Conservation (phyloP, 345 rosid genomes). For the Populus simonii region DNA sequence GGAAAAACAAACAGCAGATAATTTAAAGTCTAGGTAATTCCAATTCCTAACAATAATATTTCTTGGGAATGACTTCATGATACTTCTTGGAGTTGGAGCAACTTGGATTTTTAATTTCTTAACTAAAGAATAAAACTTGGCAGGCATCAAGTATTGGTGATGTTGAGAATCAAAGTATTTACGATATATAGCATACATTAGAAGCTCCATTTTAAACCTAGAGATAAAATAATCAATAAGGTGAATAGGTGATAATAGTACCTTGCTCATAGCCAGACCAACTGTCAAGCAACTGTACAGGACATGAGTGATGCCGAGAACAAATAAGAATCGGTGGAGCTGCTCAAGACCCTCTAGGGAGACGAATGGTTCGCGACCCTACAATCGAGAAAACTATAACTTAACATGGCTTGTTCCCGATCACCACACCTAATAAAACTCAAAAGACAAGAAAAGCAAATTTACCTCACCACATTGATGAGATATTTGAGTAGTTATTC, state of each 20-base stretch:
- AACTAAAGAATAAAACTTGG: too few relatives aligned
- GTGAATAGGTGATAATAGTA: constrained; percentile 22
- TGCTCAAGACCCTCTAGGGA: constrained; percentile 80
- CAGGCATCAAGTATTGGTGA: too few relatives aligned
- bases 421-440: background rate
- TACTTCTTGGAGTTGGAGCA: too few relatives aligned
- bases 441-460: background rate
- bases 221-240: too few relatives aligned
- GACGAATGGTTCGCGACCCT: constrained; percentile 94
- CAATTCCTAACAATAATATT: too few relatives aligned
- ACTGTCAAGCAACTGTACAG: constrained; percentile 83
- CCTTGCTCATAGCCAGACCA: constrained; percentile 95
- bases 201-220: too few relatives aligned
- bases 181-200: too few relatives aligned
- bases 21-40: too few relatives aligned
- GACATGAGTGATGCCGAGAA: constrained; percentile 87
- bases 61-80: too few relatives aligned
- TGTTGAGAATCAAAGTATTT: too few relatives aligned
- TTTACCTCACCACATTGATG: constrained; percentile 80
- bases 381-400: constrained; percentile 13
- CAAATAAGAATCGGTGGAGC: constrained; percentile 85
- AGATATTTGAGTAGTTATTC: constrained; percentile 34
- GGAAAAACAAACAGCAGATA: too few relatives aligned
- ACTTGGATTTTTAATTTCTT: too few relatives aligned
- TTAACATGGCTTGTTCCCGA: background rate